A percentile compares a stretch with the other conserved stretches of the same genome.
These are phyloP conservation scores for Penicillium corylophilum DNA, from an alignment of 2,329 filamentous ascomycete species.

Conservation along the genomic window DNA sequence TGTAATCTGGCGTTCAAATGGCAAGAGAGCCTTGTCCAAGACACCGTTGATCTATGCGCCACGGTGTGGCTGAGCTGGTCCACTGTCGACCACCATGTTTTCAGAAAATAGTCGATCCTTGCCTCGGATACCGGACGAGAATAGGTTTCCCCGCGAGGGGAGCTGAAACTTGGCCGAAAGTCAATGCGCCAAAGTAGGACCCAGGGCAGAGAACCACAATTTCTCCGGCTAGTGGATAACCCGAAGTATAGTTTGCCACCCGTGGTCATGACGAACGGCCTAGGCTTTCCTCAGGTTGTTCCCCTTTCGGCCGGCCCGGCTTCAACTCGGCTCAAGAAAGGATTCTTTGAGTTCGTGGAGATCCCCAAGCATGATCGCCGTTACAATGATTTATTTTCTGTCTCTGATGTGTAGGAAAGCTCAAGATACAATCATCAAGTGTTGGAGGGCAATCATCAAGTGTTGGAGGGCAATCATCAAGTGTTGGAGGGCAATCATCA, in stretches of 20 bases:
- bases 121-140: background rate
- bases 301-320: slow-evolving; percentile 1
- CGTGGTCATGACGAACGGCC: background rate
- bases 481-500: background rate
- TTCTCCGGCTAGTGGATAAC: background rate
- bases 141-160: slow-evolving; percentile 12
- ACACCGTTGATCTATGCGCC: slow-evolving; percentile 1
- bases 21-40: background rate
- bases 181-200: background rate
- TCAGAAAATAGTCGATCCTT: slow-evolving; percentile 8
- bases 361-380: background rate
- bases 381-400: no score
- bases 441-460: no score
- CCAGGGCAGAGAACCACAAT: background rate
- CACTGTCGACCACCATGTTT: slow-evolving; percentile 6
- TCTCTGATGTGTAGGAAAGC: no score
- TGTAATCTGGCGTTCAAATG: background rate
- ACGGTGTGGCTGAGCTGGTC: slow-evolving; percentile 15
- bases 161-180: slow-evolving; percentile 4
- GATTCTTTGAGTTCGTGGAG: background rate
- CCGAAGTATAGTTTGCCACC: slow-evolving; percentile 5
- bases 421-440: no score
- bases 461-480: no score
- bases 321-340: background rate
- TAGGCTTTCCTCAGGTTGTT: background rate